Conservation (phyloP, 2,329 filamentous ascomycete genomes). For the Coniochaeta sp. region DNA sequence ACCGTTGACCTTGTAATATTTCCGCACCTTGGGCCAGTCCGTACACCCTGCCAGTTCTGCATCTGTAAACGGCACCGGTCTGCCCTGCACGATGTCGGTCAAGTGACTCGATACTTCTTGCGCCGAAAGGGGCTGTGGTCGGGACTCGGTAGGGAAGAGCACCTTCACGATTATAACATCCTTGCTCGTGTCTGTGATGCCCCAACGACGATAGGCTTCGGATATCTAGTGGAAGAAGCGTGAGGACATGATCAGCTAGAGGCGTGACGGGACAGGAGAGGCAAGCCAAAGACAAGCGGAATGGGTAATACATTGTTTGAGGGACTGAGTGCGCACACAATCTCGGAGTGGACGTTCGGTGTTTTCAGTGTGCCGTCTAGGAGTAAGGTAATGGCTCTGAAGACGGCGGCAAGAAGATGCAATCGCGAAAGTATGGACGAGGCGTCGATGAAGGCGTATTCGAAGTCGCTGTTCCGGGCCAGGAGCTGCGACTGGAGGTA, state of each 20-base stretch:
- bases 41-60: constrained; percentile 49
- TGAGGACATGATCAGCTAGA: neutral
- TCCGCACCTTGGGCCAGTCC: constrained; percentile 65
- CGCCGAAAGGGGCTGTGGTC: neutral
- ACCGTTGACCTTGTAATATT: constrained; percentile 77
- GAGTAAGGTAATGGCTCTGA: constrained; percentile 65
- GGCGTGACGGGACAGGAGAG: neutral
- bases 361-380: constrained; percentile 60
- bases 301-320: constrained; percentile 65
- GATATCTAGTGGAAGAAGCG: constrained; percentile 56
- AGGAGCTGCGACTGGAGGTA: constrained; percentile 79
- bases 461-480: constrained; percentile 74
- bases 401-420: constrained; percentile 69
- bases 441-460: constrained; percentile 92
- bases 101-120: constrained; percentile 43
- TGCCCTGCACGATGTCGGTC: constrained; percentile 52
- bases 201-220: constrained; percentile 84
- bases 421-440: constrained; percentile 64
- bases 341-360: constrained; percentile 82
- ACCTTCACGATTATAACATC: constrained; percentile 79
- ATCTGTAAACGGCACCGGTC: constrained; percentile 52
- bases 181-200: constrained; percentile 64
- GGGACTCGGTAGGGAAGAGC: constrained; percentile 31
- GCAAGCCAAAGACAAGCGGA: neutral
- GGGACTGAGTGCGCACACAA: constrained; percentile 71